Percentiles rank a stretch among this genome's conserved stretches.
These are phyloP conservation scores for Globisporangium spiculum DNA, from an alignment of 352 stramenopile genomes.

Conservation along the genomic window DNA sequence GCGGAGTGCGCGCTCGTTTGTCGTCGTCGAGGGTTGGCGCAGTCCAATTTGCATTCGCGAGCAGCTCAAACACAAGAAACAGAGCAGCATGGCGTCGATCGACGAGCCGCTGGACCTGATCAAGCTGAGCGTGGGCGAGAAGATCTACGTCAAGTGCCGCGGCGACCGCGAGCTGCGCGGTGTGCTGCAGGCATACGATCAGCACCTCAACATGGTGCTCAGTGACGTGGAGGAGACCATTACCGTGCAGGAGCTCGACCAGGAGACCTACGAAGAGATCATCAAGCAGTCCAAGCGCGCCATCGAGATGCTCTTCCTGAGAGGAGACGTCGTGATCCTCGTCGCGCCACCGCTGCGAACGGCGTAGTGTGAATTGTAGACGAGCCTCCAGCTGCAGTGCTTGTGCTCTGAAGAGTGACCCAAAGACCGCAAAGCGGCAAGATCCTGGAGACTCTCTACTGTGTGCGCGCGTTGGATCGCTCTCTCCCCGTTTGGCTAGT, in stretches of 20 bases:
- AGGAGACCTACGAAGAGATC: slow-evolving; percentile 98
- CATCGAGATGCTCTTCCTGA: slow-evolving; percentile 99
- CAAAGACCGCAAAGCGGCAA: neutral
- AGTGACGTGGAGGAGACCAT: slow-evolving; percentile 99
- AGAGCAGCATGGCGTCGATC: slow-evolving; percentile 72
- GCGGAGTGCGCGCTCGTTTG: neutral
- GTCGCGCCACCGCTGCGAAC: slow-evolving; percentile 96
- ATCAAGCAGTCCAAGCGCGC: slow-evolving; percentile 92
- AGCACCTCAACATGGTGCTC: slow-evolving; percentile 99
- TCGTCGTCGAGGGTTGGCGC: too few species aligned
- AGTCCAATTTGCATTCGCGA: neutral
- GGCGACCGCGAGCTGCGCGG: slow-evolving; percentile 96
- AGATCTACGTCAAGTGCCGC: slow-evolving; percentile 99
- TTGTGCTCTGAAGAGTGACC: neutral
- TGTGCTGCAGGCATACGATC: slow-evolving; percentile 97
- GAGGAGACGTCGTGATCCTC: slow-evolving; percentile 98
- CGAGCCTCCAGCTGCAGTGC: neutral
- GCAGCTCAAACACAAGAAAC: neutral
- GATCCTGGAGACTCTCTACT: neutral
- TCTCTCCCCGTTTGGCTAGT: slow-evolving; percentile 7
- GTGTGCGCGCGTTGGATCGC: neutral
- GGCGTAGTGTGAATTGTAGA: slow-evolving; percentile 26
- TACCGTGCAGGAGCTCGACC: slow-evolving; percentile 95
- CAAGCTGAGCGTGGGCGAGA: slow-evolving; percentile 97
- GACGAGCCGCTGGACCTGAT: slow-evolving; percentile 98